phyloP scores from a whole-genome alignment of 129 eudicot genomes.

The Artemisia tridentata region DNA sequence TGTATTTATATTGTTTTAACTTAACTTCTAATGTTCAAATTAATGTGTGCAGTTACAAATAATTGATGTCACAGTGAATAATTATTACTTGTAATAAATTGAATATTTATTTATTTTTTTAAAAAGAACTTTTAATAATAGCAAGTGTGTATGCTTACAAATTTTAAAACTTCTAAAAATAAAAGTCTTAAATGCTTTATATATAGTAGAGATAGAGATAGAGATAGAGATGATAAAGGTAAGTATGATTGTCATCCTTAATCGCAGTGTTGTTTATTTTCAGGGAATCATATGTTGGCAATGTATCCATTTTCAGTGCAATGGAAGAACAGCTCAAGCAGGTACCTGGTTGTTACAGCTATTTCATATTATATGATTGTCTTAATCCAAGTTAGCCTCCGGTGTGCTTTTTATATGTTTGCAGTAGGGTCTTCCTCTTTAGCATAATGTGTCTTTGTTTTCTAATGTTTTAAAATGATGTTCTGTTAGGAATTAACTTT shows the following conservation, averaged over 20 bases:
- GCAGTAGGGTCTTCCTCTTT: not conserved
- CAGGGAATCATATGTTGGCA: constrained; percentile 93
- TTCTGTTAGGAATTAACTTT: too few species aligned
- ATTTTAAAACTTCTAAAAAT: too few species aligned
- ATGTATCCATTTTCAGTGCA: constrained; percentile 56
- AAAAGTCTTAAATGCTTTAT: too few species aligned
- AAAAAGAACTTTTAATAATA: too few species aligned
- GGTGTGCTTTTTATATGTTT: not conserved
- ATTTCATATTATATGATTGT: not conserved
- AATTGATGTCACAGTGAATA: too few species aligned
- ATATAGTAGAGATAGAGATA: too few species aligned
- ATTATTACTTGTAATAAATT: too few species aligned
- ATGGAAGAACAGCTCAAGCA: constrained; percentile 83
- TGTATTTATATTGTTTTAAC: too few species aligned
- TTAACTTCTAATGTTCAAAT: too few species aligned
- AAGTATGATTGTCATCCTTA: constrained; percentile 21
- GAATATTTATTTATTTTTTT: too few species aligned
- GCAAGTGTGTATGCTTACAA: too few species aligned
- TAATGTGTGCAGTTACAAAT: too few species aligned
- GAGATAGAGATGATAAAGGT: not conserved
- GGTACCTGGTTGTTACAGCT: constrained; percentile 34
- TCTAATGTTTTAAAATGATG: not conserved
- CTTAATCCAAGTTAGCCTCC: not conserved
- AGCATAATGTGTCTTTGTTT: not conserved
- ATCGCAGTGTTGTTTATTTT: constrained; percentile 13